Evolutionary conservation across 1,284 basidiomycete genomes (phyloP).

Genomic region (Rhodotorula sp.): DNA sequence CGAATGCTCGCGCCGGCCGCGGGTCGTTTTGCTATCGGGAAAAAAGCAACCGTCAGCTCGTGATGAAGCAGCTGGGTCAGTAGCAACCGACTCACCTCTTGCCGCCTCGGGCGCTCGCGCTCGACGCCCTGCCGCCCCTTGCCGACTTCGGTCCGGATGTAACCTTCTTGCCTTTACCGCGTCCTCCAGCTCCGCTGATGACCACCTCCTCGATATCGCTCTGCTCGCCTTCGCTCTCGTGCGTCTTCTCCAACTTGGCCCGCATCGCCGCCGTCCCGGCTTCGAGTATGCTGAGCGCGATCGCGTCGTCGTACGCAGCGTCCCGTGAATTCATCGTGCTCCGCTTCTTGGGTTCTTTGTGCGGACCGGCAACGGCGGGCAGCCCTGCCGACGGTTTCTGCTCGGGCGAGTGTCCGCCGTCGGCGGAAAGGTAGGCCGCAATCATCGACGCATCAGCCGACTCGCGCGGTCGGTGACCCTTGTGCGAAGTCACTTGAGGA

Average conservation of each 20-base stretch:
- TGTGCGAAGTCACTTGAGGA: not conserved
- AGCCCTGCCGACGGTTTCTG: constrained; percentile 19
- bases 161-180: constrained; percentile 5
- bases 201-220: constrained; percentile 5
- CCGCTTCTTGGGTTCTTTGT: constrained; percentile 67
- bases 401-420: constrained; percentile 16
- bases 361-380: constrained; percentile 5
- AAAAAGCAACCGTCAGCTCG: not conserved
- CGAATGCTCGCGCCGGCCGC: constrained; percentile 10
- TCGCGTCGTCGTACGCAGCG: constrained; percentile 85
- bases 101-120: constrained; percentile 2
- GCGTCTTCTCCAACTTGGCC: constrained; percentile 26
- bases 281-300: constrained; percentile 46
- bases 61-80: too few species aligned
- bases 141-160: constrained; percentile 5
- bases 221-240: constrained; percentile 9
- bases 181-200: not conserved
- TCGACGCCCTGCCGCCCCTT: constrained; percentile 8
- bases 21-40: not conserved
- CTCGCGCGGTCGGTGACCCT: constrained; percentile 28
- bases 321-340: constrained; percentile 98
- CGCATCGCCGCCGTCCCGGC: constrained; percentile 29
- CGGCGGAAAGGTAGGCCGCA: constrained; percentile 23
- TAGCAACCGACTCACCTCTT: constrained; percentile 6
- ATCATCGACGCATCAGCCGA: constrained; percentile 38